Conservation (phyloP, 192 early-diverging fungal species). For the Helicostylum pulchrum region DNA sequence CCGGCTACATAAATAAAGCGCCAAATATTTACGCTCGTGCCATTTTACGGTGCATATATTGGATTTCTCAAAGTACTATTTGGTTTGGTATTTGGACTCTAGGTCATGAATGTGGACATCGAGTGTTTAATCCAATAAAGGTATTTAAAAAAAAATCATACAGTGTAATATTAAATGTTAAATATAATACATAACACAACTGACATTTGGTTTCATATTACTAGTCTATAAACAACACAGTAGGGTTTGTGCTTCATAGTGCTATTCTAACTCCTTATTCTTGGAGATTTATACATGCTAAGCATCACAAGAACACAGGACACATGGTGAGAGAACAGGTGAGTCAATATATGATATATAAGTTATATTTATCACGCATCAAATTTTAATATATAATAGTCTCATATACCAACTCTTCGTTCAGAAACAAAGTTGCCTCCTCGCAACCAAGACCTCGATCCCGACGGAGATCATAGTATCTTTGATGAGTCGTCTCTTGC, state of each 20-base stretch:
- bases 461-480: too few relatives aligned
- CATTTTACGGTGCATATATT: constrained; percentile 74
- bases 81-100: constrained; percentile 87
- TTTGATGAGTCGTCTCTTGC: too few relatives aligned
- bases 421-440: too few relatives aligned
- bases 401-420: too few relatives aligned
- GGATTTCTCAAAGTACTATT: constrained; percentile 78
- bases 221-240: constrained; percentile 72
- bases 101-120: constrained; percentile 91
- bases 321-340: constrained; percentile 86
- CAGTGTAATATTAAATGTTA: background rate
- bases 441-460: too few relatives aligned
- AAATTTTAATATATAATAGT: constrained; percentile 39
- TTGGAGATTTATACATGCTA: constrained; percentile 85
- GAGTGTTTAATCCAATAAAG: constrained; percentile 76
- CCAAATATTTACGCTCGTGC: constrained; percentile 27
- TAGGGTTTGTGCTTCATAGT: constrained; percentile 86
- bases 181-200: background rate
- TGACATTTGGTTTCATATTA: too few relatives aligned
- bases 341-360: constrained; percentile 1
- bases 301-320: constrained; percentile 88
- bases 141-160: constrained; percentile 20
- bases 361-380: background rate
- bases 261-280: constrained; percentile 90
- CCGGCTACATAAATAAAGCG: constrained; percentile 17